Percentiles rank a stretch among this genome's conserved stretches.
phyloP scores from a whole-genome alignment of 257 asterid genomes.

The Nicotiana noctiflora region DNA sequence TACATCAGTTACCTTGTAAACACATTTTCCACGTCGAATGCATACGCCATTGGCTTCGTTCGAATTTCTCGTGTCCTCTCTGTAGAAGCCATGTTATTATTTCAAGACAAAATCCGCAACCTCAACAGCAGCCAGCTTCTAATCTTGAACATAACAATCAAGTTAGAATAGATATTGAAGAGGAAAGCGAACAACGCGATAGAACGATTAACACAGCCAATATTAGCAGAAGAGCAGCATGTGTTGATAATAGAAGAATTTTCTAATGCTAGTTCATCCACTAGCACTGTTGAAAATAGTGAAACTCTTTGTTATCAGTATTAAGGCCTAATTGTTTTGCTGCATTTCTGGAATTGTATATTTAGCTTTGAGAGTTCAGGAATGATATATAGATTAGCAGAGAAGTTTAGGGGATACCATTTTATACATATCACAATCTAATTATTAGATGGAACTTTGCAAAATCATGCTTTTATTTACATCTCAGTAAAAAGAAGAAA shows the following conservation, averaged over 20 bases:
- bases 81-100: slow-evolving; percentile 43
- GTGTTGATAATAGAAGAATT: slow-evolving; percentile 15
- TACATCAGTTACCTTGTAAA: slow-evolving; percentile 59
- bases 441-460: neutral
- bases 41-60: slow-evolving; percentile 62
- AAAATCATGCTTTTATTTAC: too few species aligned
- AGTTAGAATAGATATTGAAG: neutral
- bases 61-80: slow-evolving; percentile 66
- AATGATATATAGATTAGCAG: neutral
- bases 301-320: slow-evolving; percentile 14
- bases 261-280: slow-evolving; percentile 17
- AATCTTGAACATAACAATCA: neutral
- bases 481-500: too few species aligned
- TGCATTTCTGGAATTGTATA: too few species aligned
- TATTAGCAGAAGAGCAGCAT: slow-evolving; percentile 3
- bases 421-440: neutral
- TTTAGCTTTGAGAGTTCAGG: too few species aligned
- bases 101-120: neutral
- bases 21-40: slow-evolving; percentile 66
- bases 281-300: neutral
- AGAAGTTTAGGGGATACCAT: neutral
- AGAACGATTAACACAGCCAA: neutral
- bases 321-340: neutral
- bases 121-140: neutral
- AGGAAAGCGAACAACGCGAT: slow-evolving; percentile 5